A percentile compares a stretch with the other conserved stretches of the same genome.
These are phyloP conservation scores for Aspergillus vadensis DNA, from an alignment of 2,329 filamentous ascomycete genomes.

Conservation along the genomic window DNA sequence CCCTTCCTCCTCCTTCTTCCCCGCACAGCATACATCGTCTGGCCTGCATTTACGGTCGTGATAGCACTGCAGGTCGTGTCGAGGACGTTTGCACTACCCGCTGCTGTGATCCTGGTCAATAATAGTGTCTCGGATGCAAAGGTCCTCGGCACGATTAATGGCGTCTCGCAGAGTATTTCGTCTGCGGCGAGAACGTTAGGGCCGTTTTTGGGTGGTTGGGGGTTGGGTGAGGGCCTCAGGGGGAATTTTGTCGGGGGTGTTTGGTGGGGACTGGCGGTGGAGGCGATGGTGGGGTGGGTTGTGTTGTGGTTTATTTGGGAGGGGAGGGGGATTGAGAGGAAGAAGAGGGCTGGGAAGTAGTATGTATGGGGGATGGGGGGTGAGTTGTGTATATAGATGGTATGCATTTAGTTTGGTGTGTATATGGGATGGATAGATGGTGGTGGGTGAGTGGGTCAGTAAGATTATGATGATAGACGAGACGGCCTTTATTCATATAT, in stretches of 20 bases:
- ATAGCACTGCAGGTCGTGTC: slow-evolving; percentile 70
- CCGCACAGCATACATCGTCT: slow-evolving; percentile 56
- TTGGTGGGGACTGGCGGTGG: slow-evolving; percentile 59
- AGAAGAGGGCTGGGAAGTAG: slow-evolving; percentile 21
- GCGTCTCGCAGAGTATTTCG: slow-evolving; percentile 58
- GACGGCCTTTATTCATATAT: too few species aligned
- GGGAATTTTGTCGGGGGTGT: slow-evolving; percentile 58
- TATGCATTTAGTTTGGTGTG: background rate
- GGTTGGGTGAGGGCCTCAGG: slow-evolving; percentile 56
- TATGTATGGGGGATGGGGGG: background rate
- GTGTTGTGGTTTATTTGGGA: slow-evolving; percentile 65
- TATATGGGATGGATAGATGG: background rate
- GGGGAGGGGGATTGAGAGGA: slow-evolving; percentile 62
- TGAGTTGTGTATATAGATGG: background rate
- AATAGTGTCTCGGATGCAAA: slow-evolving; percentile 60
- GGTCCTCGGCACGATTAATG: slow-evolving; percentile 61
- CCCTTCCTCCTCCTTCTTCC: slow-evolving; percentile 73
- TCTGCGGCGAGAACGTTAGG: slow-evolving; percentile 59
- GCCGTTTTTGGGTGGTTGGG: slow-evolving; percentile 57
- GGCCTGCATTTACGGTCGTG: slow-evolving; percentile 65
- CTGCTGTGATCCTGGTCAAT: slow-evolving; percentile 61
- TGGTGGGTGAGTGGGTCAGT: too few species aligned
- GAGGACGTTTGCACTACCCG: slow-evolving; percentile 68
- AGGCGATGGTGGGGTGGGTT: slow-evolving; percentile 59
- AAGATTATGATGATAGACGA: too few species aligned